Conservation (phyloP, 805 yeast species). For the Schwanniomyces vanrijiae region DNA sequence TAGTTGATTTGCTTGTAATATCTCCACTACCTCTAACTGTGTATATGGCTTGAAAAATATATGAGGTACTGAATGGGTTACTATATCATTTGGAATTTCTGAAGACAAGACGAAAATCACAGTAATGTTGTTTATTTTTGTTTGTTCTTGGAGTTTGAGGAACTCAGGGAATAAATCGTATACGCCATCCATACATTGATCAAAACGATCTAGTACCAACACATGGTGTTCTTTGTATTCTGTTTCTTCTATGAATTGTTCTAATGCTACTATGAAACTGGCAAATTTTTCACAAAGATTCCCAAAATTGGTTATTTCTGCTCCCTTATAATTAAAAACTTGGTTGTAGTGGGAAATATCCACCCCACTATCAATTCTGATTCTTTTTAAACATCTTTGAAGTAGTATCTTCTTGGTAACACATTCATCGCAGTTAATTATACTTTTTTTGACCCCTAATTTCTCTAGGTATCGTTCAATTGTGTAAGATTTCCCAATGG, state of each 20-base stretch:
- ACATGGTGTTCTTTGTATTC: conserved; percentile 36
- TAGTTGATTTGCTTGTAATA: conserved; percentile 32
- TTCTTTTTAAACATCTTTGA: conserved; percentile 39
- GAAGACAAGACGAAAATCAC: conserved; percentile 42
- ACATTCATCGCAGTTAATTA: conserved; percentile 47
- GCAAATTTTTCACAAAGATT: conserved; percentile 41
- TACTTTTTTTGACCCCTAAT: conserved; percentile 24
- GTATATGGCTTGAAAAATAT: conserved; percentile 40
- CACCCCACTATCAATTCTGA: conserved; percentile 36
- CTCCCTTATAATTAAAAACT: conserved; percentile 24
- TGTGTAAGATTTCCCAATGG: conserved; percentile 49
- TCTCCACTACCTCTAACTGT: conserved; percentile 33
- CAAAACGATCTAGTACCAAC: conserved; percentile 48
- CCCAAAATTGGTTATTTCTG: conserved; percentile 23
- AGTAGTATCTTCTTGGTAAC: conserved; percentile 41
- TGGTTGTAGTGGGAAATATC: conserved; percentile 17
- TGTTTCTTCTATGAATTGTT: conserved; percentile 33
- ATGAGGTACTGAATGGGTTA: conserved; percentile 41
- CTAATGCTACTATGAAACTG: conserved; percentile 40
- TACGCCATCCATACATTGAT: conserved; percentile 44
- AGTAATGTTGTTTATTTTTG: conserved; percentile 27
- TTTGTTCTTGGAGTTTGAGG: conserved; percentile 43
- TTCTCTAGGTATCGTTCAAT: conserved; percentile 29
- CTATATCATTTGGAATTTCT: conserved; percentile 36
- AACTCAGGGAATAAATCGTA: conserved; percentile 42